Evolutionary conservation across 352 stramenopile species (phyloP).

Genomic region (Phytophthora sansomeana): DNA sequence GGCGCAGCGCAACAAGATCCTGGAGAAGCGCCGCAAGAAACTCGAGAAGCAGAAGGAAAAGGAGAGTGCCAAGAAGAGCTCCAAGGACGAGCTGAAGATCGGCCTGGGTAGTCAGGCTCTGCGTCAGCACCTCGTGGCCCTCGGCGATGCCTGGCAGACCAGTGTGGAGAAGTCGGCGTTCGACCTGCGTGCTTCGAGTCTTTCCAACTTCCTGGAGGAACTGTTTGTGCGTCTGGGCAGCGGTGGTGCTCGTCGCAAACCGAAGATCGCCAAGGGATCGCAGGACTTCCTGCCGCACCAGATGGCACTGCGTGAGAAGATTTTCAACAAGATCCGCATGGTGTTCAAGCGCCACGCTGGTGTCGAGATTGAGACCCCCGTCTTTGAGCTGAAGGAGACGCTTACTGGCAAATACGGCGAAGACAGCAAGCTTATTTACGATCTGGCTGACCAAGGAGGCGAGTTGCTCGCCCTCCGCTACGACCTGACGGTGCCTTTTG

Average conservation of each 20-base stretch:
- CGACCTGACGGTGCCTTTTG: slow-evolving; percentile 99
- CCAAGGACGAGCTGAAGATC: slow-evolving; percentile 74
- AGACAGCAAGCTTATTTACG: slow-evolving; percentile 99
- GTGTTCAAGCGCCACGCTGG: slow-evolving; percentile 98
- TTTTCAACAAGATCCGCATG: slow-evolving; percentile 97
- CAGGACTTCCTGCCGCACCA: slow-evolving; percentile 97
- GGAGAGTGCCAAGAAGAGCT: slow-evolving; percentile 70
- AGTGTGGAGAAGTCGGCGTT: slow-evolving; percentile 53
- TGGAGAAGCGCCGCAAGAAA: slow-evolving; percentile 88
- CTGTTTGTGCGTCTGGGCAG: slow-evolving; percentile 71
- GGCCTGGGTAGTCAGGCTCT: slow-evolving; percentile 72
- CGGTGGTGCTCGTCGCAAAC: slow-evolving; percentile 80
- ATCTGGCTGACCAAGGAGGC: slow-evolving; percentile 98
- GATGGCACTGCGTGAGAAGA: slow-evolving; percentile 97
- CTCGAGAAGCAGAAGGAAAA: slow-evolving; percentile 87
- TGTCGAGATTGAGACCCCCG: slow-evolving; percentile 98
- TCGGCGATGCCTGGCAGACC: slow-evolving; percentile 39
- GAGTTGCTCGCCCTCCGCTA: slow-evolving; percentile 96
- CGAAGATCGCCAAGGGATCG: slow-evolving; percentile 92
- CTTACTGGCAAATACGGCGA: slow-evolving; percentile 99
- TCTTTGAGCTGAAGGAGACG: slow-evolving; percentile 99
- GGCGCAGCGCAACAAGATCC: slow-evolving; percentile 74
- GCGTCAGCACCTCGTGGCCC: slow-evolving; percentile 54
- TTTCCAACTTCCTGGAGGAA: slow-evolving; percentile 66
- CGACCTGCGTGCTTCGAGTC: slow-evolving; percentile 57